phyloP scores from a whole-genome alignment of 768 basidiomycete genomes.

The Kondoa malvinella region DNA sequence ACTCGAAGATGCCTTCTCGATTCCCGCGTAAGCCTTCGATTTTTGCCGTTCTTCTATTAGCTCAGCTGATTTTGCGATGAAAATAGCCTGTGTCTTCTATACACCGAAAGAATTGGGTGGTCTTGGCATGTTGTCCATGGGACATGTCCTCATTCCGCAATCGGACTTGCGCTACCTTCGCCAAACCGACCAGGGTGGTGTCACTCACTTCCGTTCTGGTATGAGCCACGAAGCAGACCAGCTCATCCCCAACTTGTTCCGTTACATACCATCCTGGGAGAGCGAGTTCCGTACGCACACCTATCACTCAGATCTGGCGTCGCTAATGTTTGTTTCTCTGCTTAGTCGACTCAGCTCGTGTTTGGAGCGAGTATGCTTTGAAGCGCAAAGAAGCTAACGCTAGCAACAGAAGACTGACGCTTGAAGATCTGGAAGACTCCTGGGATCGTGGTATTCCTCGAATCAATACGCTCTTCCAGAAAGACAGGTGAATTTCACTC shows the following conservation, averaged over 20 bases:
- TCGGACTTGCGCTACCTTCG: slow-evolving; percentile 95
- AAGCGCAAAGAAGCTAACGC: slow-evolving; percentile 99
- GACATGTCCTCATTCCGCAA: slow-evolving; percentile 94
- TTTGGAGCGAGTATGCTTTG: slow-evolving; percentile 99
- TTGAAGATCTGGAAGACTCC: slow-evolving; percentile 94
- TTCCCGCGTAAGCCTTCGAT: slow-evolving; percentile 52
- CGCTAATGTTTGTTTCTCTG: neutral
- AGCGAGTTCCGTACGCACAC: slow-evolving; percentile 44
- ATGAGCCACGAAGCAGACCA: slow-evolving; percentile 48
- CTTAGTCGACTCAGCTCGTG: slow-evolving; percentile 84
- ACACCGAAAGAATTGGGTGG: slow-evolving; percentile 89
- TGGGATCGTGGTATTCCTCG: slow-evolving; percentile 98
- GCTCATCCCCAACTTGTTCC: slow-evolving; percentile 85
- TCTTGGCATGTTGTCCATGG: slow-evolving; percentile 98
- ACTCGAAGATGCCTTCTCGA: slow-evolving; percentile 98
- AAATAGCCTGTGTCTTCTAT: neutral
- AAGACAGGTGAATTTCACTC: slow-evolving; percentile 44
- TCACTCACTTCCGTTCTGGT: slow-evolving; percentile 97
- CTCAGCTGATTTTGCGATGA: too few relatives aligned
- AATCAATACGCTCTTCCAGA: slow-evolving; percentile 98
- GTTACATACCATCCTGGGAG: slow-evolving; percentile 42
- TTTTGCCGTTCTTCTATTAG: neutral
- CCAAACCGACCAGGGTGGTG: slow-evolving; percentile 91
- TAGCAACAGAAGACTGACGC: slow-evolving; percentile 84
- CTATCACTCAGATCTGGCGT: slow-evolving; percentile 73